phyloP scores from a whole-genome alignment of 2,329 filamentous ascomycete genomes.

The Sporothrix protearum region DNA sequence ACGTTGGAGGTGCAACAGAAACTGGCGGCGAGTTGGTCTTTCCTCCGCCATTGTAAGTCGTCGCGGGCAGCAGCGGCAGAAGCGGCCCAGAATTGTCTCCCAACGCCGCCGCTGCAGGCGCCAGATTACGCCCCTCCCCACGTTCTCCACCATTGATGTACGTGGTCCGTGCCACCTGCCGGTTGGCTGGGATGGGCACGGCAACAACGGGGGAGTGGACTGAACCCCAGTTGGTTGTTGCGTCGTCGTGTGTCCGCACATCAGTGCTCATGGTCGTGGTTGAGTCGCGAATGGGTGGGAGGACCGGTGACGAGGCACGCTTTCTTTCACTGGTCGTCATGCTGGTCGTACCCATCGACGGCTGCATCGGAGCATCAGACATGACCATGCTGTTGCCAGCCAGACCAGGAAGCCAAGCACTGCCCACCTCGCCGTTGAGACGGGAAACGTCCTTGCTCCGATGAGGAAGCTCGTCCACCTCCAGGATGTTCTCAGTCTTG shows the following conservation, averaged over 20 bases:
- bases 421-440: constrained; percentile 36
- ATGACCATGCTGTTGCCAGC: constrained; percentile 24
- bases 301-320: constrained; percentile 50
- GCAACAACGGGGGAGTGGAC: constrained; percentile 48
- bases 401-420: constrained; percentile 42
- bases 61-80: constrained; percentile 15
- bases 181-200: constrained; percentile 43
- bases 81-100: background rate
- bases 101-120: background rate
- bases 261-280: constrained; percentile 38
- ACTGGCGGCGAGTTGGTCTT: background rate
- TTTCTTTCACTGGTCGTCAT: constrained; percentile 33
- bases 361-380: constrained; percentile 11
- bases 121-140: background rate
- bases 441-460: background rate
- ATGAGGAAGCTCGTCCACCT: constrained; percentile 36
- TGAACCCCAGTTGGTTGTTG: constrained; percentile 48
- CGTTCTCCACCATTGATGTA: constrained; percentile 36
- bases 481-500: constrained; percentile 42
- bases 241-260: constrained; percentile 40
- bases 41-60: constrained; percentile 17
- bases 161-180: constrained; percentile 41
- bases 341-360: constrained; percentile 26
- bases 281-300: constrained; percentile 41
- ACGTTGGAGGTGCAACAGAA: background rate